phyloP scores from a whole-genome alignment of 2,329 filamentous ascomycete genomes.

The Mycocentrospora acerina region DNA sequence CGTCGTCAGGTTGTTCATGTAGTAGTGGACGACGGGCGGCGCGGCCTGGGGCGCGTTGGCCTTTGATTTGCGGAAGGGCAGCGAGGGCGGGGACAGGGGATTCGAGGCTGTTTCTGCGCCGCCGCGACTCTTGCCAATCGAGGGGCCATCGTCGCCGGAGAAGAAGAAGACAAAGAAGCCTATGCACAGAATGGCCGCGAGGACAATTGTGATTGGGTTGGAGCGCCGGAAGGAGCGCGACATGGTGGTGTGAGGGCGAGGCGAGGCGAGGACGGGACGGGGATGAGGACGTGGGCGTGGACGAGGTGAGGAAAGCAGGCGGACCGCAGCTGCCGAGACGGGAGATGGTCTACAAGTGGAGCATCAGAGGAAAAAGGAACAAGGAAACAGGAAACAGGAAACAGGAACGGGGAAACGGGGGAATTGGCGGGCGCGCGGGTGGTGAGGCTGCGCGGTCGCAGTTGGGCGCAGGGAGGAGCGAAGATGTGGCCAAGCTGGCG shows the following conservation, averaged over 20 bases:
- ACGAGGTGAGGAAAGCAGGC: conserved; percentile 24
- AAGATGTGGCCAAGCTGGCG: conserved; percentile 35
- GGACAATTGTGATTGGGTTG: conserved; percentile 72
- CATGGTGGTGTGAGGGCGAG: conserved; percentile 45
- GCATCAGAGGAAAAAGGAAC: conserved; percentile 37
- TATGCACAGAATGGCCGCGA: conserved; percentile 72
- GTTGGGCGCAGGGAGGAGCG: conserved; percentile 28
- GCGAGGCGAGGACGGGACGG: too few relatives aligned
- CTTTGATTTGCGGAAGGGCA: conserved; percentile 69
- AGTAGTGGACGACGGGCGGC: conserved; percentile 87
- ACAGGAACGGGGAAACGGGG: too few relatives aligned
- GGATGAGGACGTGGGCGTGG: too few relatives aligned
- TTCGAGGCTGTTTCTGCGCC: conserved; percentile 63
- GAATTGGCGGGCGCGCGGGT: too few relatives aligned
- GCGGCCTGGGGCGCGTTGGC: conserved; percentile 60
- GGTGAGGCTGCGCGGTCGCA: conserved; percentile 15
- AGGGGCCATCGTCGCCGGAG: conserved; percentile 61
- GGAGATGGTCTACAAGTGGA: conserved; percentile 25
- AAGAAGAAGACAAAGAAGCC: conserved; percentile 59
- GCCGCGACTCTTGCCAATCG: conserved; percentile 51
- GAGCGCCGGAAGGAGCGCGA: conserved; percentile 74
- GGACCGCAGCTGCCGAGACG: conserved; percentile 34
- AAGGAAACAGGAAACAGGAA: too few relatives aligned
- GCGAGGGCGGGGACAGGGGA: conserved; percentile 71
- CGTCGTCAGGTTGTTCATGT: conserved; percentile 92